phyloP scores from a whole-genome alignment of 345 rosid species.

The Mercurialis annua region DNA sequence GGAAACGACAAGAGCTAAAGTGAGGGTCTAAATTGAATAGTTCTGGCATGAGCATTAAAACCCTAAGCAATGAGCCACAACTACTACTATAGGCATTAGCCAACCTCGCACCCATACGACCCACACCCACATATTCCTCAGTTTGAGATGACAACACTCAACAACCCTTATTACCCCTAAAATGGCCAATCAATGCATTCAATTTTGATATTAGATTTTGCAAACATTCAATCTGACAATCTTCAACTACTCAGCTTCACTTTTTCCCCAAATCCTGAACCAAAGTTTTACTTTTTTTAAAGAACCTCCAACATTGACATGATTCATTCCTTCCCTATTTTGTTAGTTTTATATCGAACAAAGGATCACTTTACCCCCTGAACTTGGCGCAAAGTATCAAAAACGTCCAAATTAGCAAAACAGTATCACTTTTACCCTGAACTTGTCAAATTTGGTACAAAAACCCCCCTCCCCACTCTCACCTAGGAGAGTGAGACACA shows the following conservation, averaged over 20 bases:
- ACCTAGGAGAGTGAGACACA: too few relatives aligned
- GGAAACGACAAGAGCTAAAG: not conserved
- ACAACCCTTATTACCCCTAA: not conserved
- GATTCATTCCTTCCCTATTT: not conserved
- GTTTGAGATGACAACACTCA: slow-evolving; percentile 12
- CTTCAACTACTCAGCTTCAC: not conserved
- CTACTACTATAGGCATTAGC: not conserved
- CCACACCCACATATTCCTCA: slow-evolving; percentile 9
- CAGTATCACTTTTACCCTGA: too few relatives aligned
- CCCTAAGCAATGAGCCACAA: not conserved
- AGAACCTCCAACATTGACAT: not conserved
- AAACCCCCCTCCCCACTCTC: too few relatives aligned
- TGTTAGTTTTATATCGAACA: too few relatives aligned
- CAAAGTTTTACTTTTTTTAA: not conserved
- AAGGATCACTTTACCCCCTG: too few relatives aligned
- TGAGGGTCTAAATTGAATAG: not conserved
- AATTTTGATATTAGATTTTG: not conserved
- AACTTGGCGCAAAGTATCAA: too few relatives aligned
- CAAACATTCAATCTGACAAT: slow-evolving; percentile 21
- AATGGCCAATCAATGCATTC: not conserved
- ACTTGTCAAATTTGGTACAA: too few relatives aligned
- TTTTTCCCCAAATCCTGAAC: not conserved
- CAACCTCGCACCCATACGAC: not conserved
- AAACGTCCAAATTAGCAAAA: too few relatives aligned
- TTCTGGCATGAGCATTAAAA: not conserved